Evolutionary conservation across 2,329 filamentous ascomycete genomes (phyloP).

Genomic region (Colletotrichum australisinense): DNA sequence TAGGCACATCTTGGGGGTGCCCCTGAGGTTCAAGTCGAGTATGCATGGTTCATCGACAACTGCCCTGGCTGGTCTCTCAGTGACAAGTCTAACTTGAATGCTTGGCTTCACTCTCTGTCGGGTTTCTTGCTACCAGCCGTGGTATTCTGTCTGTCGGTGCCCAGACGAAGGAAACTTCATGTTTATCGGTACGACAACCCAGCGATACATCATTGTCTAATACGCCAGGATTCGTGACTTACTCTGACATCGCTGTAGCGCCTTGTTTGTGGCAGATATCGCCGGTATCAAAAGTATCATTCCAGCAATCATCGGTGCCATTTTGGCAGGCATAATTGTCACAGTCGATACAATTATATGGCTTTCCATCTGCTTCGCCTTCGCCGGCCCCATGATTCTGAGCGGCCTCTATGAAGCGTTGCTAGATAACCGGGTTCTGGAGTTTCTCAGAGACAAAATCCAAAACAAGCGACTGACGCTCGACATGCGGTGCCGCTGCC

Average conservation of each 20-base stretch:
- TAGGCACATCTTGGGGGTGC: background rate
- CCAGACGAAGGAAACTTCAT: background rate
- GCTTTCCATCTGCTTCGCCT: background rate
- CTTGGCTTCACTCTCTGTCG: background rate
- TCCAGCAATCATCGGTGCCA: rapidly evolving
- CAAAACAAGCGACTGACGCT: background rate
- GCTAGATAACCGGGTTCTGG: background rate
- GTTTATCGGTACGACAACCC: background rate
- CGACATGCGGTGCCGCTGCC: background rate
- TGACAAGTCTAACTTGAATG: background rate
- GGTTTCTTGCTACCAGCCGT: background rate
- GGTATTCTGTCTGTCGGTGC: background rate
- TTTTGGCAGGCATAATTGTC: rapidly evolving
- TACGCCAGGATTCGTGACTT: too few relatives aligned
- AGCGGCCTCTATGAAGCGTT: background rate
- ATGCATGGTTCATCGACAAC: background rate
- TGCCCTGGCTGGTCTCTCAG: background rate
- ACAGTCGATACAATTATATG: background rate
- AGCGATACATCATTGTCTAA: too few relatives aligned
- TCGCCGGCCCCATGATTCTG: background rate
- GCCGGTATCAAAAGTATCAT: background rate
- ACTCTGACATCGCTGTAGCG: too few relatives aligned
- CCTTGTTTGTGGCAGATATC: too few relatives aligned
- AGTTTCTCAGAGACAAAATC: background rate
- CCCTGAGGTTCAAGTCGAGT: background rate